Base-by-base conservation (phyloP, 2,329 filamentous ascomycete genomes). In the Penicillium psychrosexuale region DNA sequence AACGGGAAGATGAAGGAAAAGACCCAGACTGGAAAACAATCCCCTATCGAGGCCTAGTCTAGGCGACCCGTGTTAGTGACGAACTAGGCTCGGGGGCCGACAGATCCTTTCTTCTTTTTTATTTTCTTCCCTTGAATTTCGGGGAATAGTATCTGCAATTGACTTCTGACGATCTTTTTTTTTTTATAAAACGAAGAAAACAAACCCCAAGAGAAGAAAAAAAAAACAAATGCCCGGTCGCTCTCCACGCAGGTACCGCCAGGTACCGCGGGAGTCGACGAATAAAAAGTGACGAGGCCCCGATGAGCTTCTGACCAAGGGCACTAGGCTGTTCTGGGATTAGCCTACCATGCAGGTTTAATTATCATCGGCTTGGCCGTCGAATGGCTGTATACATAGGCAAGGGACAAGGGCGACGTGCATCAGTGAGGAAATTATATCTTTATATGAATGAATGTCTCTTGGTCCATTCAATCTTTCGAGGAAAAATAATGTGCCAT, bases 21-120 rank as follows among this genome's bases (percentile, higher is more conserved):
- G 59, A 58, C 49, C 60, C 56, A 64, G 59, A 57, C 51, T 44
- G 57, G 48, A 56, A 57, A 54, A 52, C 51, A 46, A 51, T 59
- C 62, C 58, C 62, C 60, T 62, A 65, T 60, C 54, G 53, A 64
- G 56, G 59, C 53, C 54, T 59, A 61, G 59, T 57, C 61, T 44
- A 60, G 51, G 57, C 58, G 62, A 64, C 60, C 62, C 61, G 61
- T 47, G 60, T 59, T 52, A 46, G 55, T 60, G 55, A 58, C 55
- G 54, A 63, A 61, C 51, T 55, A 46, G 31, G 28, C 51, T 51
- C 50, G 50, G 37, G 27, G 28, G 6, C 47, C 28, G 47, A 27
- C 47, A 50, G 47, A 44, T 50, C 7, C 13, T 33, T 47, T 24
- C 22, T 53, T 39, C 9, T 34, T 47, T 47, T 22, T 22, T 8